A percentile compares a stretch with the other conserved stretches of the same genome.
Conservation (phyloP, 2,329 filamentous ascomycete species). For the Xylariaceae sp. region DNA sequence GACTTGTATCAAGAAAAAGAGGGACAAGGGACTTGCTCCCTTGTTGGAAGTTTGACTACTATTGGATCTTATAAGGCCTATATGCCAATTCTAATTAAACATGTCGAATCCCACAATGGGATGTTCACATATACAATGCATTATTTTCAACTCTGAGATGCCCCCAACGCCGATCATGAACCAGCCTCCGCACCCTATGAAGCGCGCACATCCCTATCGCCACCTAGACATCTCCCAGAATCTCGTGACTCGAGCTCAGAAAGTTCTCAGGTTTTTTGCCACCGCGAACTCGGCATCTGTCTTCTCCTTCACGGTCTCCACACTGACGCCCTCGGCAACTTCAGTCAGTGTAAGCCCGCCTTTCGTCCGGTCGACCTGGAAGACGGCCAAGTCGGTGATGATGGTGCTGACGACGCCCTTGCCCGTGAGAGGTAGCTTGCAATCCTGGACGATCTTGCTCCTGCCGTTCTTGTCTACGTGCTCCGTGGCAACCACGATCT, state of each 20-base stretch:
- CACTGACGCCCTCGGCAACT: slow-evolving; percentile 62
- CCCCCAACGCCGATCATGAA: no score
- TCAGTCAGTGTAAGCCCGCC: slow-evolving; percentile 66
- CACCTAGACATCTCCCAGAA: no score
- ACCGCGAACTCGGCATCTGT: slow-evolving; percentile 66
- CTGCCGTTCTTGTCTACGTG: slow-evolving; percentile 66
- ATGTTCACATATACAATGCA: no score
- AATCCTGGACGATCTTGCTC: slow-evolving; percentile 62
- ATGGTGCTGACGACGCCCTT: slow-evolving; percentile 66
- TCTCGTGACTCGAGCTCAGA: slow-evolving; percentile 28
- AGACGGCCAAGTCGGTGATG: slow-evolving; percentile 71
- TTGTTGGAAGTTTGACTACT: no score
- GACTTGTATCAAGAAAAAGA: no score
- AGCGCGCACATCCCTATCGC: no score
- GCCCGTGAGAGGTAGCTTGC: slow-evolving; percentile 62
- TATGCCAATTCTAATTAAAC: no score
- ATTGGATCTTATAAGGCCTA: no score
- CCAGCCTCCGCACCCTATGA: no score
- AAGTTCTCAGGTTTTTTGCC: slow-evolving; percentile 50
- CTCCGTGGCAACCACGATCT: slow-evolving; percentile 68
- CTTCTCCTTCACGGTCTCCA: slow-evolving; percentile 66
- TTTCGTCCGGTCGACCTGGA: slow-evolving; percentile 60
- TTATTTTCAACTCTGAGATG: no score
- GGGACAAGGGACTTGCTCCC: no score
- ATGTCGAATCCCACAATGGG: no score